These are phyloP conservation scores for Fusarium virguliforme DNA, from an alignment of 2,329 filamentous ascomycete genomes.

Conservation along the genomic window DNA sequence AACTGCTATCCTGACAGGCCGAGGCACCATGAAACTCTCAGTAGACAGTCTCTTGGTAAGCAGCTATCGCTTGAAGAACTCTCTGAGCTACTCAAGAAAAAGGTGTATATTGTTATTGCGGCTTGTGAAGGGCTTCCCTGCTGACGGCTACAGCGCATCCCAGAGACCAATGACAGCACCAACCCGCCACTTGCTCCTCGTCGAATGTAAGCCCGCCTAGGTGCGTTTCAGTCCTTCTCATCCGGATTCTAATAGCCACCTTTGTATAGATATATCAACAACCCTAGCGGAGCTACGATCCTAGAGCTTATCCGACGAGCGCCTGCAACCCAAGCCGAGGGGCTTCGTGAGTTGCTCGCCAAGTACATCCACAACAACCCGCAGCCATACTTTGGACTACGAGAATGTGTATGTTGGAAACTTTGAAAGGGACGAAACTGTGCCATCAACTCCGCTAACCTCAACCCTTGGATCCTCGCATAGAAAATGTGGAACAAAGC, in stretches of 20 bases:
- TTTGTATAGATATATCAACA: background rate
- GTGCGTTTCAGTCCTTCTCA: background rate
- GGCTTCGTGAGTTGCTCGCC: constrained; percentile 1
- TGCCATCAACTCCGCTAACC: background rate
- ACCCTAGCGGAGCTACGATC: background rate
- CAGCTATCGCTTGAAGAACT: background rate
- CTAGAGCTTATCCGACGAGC: background rate
- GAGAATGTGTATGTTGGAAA: background rate
- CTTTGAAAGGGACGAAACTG: background rate
- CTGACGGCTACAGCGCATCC: background rate
- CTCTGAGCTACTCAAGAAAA: background rate
- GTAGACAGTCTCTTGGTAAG: background rate
- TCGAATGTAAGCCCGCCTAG: background rate
- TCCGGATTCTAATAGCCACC: too few relatives aligned
- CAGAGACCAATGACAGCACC: too few relatives aligned
- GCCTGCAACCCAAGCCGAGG: background rate
- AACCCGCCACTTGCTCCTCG: background rate
- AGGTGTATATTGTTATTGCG: background rate
- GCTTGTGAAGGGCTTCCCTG: background rate
- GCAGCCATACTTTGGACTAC: background rate
- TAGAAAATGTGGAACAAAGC: background rate
- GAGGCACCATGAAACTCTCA: background rate
- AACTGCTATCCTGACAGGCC: background rate
- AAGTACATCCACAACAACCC: background rate
- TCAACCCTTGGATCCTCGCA: too few relatives aligned